A percentile compares a stretch with the other conserved stretches of the same genome.
Conservation (phyloP, 345 rosid species). For the Mallotus nudiflorus region DNA sequence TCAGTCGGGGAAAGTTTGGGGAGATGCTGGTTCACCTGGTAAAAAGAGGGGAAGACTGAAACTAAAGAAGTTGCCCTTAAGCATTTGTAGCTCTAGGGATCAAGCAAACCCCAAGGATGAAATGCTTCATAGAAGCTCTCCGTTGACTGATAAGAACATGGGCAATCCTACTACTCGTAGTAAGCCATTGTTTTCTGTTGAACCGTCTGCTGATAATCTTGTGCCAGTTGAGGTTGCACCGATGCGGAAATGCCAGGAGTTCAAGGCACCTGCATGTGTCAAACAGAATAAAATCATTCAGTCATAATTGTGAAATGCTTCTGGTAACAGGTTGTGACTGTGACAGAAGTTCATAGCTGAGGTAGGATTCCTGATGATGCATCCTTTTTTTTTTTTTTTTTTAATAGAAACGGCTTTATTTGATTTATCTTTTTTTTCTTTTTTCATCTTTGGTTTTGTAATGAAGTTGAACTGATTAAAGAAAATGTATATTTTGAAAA, state of each 20-base stretch:
- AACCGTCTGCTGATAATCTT: slow-evolving; percentile 47
- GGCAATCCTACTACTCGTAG: slow-evolving; percentile 31
- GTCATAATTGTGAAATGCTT: slow-evolving; percentile 40
- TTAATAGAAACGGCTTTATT: slow-evolving; percentile 36
- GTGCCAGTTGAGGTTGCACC: slow-evolving; percentile 49
- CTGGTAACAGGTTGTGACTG: slow-evolving; percentile 23
- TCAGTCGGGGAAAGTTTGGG: slow-evolving; percentile 45
- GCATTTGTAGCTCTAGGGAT: slow-evolving; percentile 66
- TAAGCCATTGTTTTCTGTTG: slow-evolving; percentile 44
- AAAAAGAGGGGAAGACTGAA: slow-evolving; percentile 85
- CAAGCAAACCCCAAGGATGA: slow-evolving; percentile 55
- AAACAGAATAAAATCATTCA: slow-evolving; percentile 71
- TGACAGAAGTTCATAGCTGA: slow-evolving; percentile 33
- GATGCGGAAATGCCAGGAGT: slow-evolving; percentile 71
- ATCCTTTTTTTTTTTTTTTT: slow-evolving; percentile 21
- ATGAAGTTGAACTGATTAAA: slow-evolving; percentile 42
- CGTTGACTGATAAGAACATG: slow-evolving; percentile 43
- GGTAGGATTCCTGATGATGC: slow-evolving; percentile 41
- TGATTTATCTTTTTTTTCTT: slow-evolving; percentile 42
- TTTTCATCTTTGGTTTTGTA: slow-evolving; percentile 46
- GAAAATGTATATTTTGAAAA: slow-evolving; percentile 36
- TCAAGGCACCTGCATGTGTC: slow-evolving; percentile 57
- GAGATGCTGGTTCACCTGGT: slow-evolving; percentile 43
- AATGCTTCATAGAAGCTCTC: slow-evolving; percentile 31
- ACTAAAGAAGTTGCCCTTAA: slow-evolving; percentile 70